phyloP scores from a whole-genome alignment of 768 basidiomycete species.

The Trametes sanguinea region DNA sequence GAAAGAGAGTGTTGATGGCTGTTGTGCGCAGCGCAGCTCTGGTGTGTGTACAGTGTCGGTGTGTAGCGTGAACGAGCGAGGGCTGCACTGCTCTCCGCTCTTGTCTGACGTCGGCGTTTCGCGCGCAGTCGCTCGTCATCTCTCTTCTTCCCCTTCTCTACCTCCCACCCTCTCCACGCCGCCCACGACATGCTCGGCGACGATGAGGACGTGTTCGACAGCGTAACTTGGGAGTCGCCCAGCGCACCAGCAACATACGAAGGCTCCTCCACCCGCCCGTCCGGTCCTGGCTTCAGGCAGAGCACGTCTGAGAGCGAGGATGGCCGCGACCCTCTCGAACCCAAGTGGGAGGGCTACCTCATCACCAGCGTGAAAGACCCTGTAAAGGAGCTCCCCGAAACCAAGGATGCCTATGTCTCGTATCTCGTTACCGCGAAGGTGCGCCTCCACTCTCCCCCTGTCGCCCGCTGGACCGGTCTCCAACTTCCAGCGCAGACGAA shows the following conservation, averaged over 20 bases:
- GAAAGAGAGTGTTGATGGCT: conserved; percentile 26
- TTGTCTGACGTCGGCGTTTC: conserved; percentile 19
- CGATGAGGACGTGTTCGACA: conserved; percentile 90
- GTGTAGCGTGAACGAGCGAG: conserved; percentile 9
- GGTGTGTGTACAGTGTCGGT: no score
- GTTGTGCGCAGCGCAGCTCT: conserved; percentile 20
- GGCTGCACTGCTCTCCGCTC: conserved; percentile 1
- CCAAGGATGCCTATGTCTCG: conserved; percentile 95
- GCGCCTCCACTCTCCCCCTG: conserved; percentile 27
- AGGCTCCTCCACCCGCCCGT: conserved; percentile 38
- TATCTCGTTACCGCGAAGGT: conserved; percentile 92
- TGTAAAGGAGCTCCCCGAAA: conserved; percentile 93
- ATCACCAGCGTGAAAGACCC: conserved; percentile 87
- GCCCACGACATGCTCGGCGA: conserved; percentile 66
- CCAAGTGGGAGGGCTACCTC: conserved; percentile 90
- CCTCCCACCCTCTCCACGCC: not conserved
- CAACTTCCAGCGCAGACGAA: conserved; percentile 65
- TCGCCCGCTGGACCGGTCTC: conserved; percentile 3
- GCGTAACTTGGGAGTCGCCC: conserved; percentile 87
- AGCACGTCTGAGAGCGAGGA: conserved; percentile 72
- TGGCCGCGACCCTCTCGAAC: conserved; percentile 67
- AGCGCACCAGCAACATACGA: conserved; percentile 52
- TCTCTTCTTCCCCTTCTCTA: not conserved
- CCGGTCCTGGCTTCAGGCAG: conserved; percentile 80
- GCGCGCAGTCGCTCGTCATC: conserved; percentile 6